Base-by-base conservation (phyloP, 2,329 filamentous ascomycete genomes). In the Raffaelea deltoideospora region DNA sequence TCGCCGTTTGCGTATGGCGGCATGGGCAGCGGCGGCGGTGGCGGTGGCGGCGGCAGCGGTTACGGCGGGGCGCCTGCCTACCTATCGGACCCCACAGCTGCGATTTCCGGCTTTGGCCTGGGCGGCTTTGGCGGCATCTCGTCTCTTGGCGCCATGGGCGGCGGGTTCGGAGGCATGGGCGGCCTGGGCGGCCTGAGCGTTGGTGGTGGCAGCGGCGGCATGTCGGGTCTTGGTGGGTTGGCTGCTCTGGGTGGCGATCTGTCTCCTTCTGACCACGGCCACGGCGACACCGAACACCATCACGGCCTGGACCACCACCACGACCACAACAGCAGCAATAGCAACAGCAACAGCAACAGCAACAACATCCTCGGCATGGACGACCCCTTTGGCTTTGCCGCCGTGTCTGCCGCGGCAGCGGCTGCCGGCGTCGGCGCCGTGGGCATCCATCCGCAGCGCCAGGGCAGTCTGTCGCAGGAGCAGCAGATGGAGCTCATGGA, bases 401-500 rank as follows among this genome's bases (percentile, higher is more conserved):
- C 11, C 15, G n/a, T n/a, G n/a, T n/a, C n/a, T n/a, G n/a, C n/a
- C n/a, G n/a, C n/a, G n/a, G n/a, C n/a, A n/a, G 18, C 29, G 10
- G 29, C 5, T 31, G n/a, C 54, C 41, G 21, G 22, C 29, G 29
- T 14, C 7, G 18, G 18, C 54, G 3, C 22, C n/a, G 32, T 35
- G 8, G 36, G 37, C 4, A 21, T 37, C 1, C 35, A 45, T 20
- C 54, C 59, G 20, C 69, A 70, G 51, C 69, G 66, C 41, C 74
- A 73, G 48, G 84, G 76, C 45, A 81, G 68, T 41, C 61, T 92
- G 23, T 87, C 76, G 41, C 79, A 86, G 44, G 72, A 84, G 49
- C 83, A 92, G 55, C 84, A 90, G 56, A 59, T 78, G 43, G 82
- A 93, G 59, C 62, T 93, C 27, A 85, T 92, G 79, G 74, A 77